A percentile compares a stretch with the other conserved stretches of the same genome.
phyloP scores from a whole-genome alignment of 257 asterid genomes.

The Solanum chmielewskii region DNA sequence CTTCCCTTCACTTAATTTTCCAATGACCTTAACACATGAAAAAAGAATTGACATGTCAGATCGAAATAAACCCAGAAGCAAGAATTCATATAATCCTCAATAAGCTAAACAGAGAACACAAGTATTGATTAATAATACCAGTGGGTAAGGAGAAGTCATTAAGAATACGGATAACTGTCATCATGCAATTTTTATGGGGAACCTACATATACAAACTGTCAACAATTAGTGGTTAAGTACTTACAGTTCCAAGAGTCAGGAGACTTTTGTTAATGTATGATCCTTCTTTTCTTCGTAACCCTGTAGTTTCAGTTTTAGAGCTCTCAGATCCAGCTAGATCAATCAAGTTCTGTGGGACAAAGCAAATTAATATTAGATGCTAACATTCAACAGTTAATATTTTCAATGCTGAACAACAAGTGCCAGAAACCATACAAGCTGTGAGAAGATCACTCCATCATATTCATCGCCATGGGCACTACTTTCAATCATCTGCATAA shows the following conservation, averaged over 20 bases:
- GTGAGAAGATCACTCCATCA: slow-evolving; percentile 94
- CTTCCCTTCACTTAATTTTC: slow-evolving; percentile 97
- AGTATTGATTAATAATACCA: not conserved
- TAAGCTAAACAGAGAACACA: not conserved
- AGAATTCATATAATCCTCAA: not conserved
- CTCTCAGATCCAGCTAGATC: slow-evolving; percentile 99
- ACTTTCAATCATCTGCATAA: slow-evolving; percentile 89
- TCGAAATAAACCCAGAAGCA: not conserved
- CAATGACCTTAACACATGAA: slow-evolving; percentile 62
- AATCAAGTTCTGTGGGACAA: slow-evolving; percentile 57
- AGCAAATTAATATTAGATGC: slow-evolving; percentile 5
- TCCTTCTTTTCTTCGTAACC: slow-evolving; percentile 94
- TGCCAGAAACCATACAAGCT: slow-evolving; percentile 50
- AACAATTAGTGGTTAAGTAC: slow-evolving; percentile 9
- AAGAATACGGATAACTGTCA: not conserved
- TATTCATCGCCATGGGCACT: slow-evolving; percentile 92
- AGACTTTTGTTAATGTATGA: slow-evolving; percentile 95
- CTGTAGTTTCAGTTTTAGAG: slow-evolving; percentile 96
- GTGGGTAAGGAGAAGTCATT: not conserved
- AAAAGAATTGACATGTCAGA: slow-evolving; percentile 7
- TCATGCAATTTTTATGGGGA: not conserved
- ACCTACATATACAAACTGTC: not conserved
- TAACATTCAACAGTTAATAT: not conserved
- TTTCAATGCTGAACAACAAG: not conserved
- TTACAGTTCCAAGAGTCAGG: slow-evolving; percentile 96